Percentiles rank a stretch among this genome's conserved stretches.
phyloP scores from a whole-genome alignment of 2,329 filamentous ascomycete species.

The Scytalidium lignicola region DNA sequence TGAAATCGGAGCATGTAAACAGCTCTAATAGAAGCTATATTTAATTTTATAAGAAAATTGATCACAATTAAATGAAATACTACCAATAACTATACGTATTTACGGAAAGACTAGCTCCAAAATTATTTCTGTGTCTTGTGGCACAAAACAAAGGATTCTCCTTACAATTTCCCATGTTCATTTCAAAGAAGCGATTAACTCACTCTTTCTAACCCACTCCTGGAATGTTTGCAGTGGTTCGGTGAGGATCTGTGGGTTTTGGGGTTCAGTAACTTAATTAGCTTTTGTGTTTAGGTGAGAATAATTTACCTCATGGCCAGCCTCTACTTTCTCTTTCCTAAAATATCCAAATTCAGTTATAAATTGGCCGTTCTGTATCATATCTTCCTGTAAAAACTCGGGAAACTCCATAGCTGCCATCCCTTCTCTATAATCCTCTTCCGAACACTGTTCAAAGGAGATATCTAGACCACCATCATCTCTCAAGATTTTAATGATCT shows the following conservation, averaged over 20 bases:
- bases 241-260: not conserved
- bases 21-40: too few species aligned
- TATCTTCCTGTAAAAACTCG: conserved; percentile 14
- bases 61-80: too few species aligned
- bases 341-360: conserved; percentile 31
- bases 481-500: conserved; percentile 32
- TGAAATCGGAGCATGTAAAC: too few species aligned
- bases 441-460: conserved; percentile 9
- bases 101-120: too few species aligned
- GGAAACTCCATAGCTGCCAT: conserved; percentile 8
- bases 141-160: too few species aligned
- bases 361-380: conserved; percentile 18
- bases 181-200: not conserved
- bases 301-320: conserved; percentile 4
- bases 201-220: too few species aligned
- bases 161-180: too few species aligned
- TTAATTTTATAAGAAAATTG: too few species aligned
- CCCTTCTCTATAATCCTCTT: conserved; percentile 3
- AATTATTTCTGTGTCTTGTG: too few species aligned
- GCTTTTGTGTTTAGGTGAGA: not conserved
- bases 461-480: conserved; percentile 28
- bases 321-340: conserved; percentile 14
- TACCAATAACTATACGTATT: too few species aligned
- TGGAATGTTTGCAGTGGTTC: too few species aligned
- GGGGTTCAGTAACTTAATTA: not conserved